These are phyloP conservation scores for Erysimum pusillum DNA, from an alignment of 441 rosid species.

Conservation along the genomic window DNA sequence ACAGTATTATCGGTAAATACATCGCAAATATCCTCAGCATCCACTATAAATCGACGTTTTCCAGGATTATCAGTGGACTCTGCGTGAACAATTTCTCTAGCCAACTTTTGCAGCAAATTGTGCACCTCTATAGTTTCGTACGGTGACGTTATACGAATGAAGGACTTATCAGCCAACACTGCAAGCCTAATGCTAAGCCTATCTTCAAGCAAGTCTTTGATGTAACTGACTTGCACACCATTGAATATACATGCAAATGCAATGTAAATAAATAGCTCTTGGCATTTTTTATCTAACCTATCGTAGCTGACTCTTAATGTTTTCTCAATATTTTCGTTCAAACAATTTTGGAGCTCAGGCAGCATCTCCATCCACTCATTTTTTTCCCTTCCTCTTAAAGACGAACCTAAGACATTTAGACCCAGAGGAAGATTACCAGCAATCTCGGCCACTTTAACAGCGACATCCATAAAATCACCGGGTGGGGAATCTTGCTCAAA, in stretches of 20 bases:
- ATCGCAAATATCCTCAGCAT: not conserved
- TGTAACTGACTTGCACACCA: not conserved
- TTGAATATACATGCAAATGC: constrained; percentile 12
- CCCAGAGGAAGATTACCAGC: constrained; percentile 46
- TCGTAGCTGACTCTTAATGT: constrained; percentile 27
- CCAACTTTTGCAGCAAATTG: not conserved
- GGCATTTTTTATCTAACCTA: not conserved
- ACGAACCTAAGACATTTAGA: not conserved
- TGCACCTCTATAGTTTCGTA: not conserved
- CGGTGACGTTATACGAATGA: not conserved
- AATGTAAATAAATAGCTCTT: constrained; percentile 18
- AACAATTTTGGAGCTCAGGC: constrained; percentile 1
- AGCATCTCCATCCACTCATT: not conserved
- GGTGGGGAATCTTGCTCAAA: constrained; percentile 29
- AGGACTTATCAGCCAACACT: constrained; percentile 15
- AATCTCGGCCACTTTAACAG: not conserved
- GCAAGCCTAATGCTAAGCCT: not conserved
- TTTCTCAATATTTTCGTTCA: not conserved
- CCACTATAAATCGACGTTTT: not conserved
- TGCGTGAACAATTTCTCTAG: not conserved
- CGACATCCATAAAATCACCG: not conserved
- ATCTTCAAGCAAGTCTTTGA: not conserved
- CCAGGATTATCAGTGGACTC: not conserved
- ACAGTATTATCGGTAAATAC: not conserved
- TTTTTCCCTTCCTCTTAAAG: not conserved